phyloP scores from a whole-genome alignment of 2,329 filamentous ascomycete species.

The Hypomyces rosellus region DNA sequence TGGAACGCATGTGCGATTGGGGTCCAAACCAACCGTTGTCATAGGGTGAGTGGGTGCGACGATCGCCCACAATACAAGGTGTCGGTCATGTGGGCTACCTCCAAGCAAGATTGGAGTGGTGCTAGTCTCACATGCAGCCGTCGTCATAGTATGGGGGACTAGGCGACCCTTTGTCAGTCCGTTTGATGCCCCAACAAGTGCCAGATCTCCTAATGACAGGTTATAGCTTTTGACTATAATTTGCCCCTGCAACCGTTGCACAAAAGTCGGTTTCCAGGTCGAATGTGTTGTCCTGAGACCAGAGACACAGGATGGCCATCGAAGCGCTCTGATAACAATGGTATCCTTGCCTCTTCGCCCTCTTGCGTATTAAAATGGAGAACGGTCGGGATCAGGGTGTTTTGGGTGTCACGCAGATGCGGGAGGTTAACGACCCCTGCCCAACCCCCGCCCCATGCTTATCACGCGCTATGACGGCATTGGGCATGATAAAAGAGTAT shows the following conservation, averaged over 20 bases:
- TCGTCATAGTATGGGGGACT: constrained; percentile 5
- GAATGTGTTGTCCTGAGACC: too few relatives aligned
- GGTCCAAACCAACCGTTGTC: not conserved
- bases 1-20: not conserved
- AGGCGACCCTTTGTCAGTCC: constrained; percentile 2
- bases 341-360: too few relatives aligned
- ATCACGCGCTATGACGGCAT: constrained; percentile 13
- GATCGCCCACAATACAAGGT: too few relatives aligned
- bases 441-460: constrained; percentile 1
- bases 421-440: not conserved
- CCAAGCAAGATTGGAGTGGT: not conserved
- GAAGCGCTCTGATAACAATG: too few relatives aligned
- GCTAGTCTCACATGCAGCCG: not conserved
- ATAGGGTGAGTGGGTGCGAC: not conserved
- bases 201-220: not conserved
- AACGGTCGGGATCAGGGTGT: not conserved
- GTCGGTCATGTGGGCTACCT: too few relatives aligned
- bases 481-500: not conserved
- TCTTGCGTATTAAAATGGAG: not conserved
- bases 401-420: constrained; percentile 1
- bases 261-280: too few relatives aligned
- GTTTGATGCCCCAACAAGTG: not conserved
- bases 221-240: not conserved
- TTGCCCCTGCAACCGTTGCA: not conserved
- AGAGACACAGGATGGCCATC: too few relatives aligned